Conservation (phyloP, 2,329 filamentous ascomycete species). For the Alternaria ethzedia region DNA sequence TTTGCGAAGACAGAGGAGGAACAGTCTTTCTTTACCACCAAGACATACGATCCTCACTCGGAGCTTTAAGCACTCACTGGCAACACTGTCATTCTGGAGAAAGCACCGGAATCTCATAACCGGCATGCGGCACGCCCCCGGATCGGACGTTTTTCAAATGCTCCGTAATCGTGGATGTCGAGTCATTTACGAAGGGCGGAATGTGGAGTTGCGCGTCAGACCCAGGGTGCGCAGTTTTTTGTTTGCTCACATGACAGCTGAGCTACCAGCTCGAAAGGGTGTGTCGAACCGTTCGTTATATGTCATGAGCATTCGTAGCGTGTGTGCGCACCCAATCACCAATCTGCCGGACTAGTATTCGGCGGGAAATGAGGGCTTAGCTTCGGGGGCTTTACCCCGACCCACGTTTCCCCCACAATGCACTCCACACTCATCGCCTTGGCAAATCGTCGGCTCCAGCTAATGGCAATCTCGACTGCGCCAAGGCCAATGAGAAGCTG, state of each 20-base stretch:
- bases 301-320: slow-evolving; percentile 1
- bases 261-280: background rate
- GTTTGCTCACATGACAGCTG: slow-evolving; percentile 5
- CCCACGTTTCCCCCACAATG: slow-evolving; percentile 10
- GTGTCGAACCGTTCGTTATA: background rate
- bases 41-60: background rate
- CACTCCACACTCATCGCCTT: slow-evolving; percentile 22
- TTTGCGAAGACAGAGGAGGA: slow-evolving; percentile 21
- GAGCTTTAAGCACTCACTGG: slow-evolving; percentile 9
- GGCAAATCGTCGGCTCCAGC: slow-evolving; percentile 11
- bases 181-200: background rate
- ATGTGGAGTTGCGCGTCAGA: slow-evolving; percentile 12
- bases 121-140: background rate
- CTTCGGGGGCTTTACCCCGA: slow-evolving; percentile 9
- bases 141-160: background rate
- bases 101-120: background rate
- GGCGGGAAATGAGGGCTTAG: slow-evolving; percentile 1
- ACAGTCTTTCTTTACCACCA: background rate
- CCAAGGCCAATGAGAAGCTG: background rate
- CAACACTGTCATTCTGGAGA: slow-evolving; percentile 3
- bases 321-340: slow-evolving; percentile 10
- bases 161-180: background rate
- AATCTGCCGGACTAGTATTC: slow-evolving; percentile 11
- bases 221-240: background rate
- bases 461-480: background rate